These are phyloP conservation scores for Fusarium ramigenum DNA, from an alignment of 2,329 filamentous ascomycete genomes.

Conservation along the genomic window DNA sequence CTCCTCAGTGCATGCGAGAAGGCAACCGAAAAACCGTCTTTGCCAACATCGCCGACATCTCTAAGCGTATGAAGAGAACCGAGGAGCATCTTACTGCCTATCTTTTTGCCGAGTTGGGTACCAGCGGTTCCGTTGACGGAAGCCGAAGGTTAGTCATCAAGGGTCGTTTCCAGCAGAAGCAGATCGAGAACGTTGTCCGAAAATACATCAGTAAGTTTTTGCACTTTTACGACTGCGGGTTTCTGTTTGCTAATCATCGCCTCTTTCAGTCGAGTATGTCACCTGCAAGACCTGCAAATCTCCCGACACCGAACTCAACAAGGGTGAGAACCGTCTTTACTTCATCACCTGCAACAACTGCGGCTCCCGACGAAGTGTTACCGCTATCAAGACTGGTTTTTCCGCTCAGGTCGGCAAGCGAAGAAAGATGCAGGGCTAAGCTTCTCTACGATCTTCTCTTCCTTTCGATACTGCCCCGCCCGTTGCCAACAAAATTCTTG, in stretches of 20 bases:
- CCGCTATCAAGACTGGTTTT: conserved; percentile 99
- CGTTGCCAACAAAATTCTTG: conserved; percentile 5
- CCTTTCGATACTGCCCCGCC: conserved; percentile 8
- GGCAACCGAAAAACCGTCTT: conserved; percentile 99
- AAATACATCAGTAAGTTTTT: conserved; percentile 86
- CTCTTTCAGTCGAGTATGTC: conserved; percentile 82
- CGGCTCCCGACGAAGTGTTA: conserved; percentile 85
- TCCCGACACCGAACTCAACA: conserved; percentile 94
- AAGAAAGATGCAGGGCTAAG: conserved; percentile 89
- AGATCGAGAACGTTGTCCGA: conserved; percentile 96
- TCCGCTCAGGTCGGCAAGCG: conserved; percentile 99
- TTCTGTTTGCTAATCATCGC: conserved; percentile 42
- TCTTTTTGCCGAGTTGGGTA: conserved; percentile 97
- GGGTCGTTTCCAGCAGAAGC: conserved; percentile 99
- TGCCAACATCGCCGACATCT: conserved; percentile 98
- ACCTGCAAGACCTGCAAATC: conserved; percentile 98
- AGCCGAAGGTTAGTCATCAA: conserved; percentile 95
- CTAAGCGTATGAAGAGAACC: conserved; percentile 98
- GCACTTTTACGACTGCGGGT: background rate
- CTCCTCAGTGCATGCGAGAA: conserved; percentile 98
- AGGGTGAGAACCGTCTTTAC: conserved; percentile 98
- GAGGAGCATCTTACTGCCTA: conserved; percentile 98
- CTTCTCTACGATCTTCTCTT: conserved; percentile 4
- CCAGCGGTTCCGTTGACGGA: conserved; percentile 93
- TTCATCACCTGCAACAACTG: conserved; percentile 96